Percentiles rank a stretch among this genome's conserved stretches.
Evolutionary conservation across 2,329 filamentous ascomycete genomes (phyloP).

Genomic region (Apiospora sp.): DNA sequence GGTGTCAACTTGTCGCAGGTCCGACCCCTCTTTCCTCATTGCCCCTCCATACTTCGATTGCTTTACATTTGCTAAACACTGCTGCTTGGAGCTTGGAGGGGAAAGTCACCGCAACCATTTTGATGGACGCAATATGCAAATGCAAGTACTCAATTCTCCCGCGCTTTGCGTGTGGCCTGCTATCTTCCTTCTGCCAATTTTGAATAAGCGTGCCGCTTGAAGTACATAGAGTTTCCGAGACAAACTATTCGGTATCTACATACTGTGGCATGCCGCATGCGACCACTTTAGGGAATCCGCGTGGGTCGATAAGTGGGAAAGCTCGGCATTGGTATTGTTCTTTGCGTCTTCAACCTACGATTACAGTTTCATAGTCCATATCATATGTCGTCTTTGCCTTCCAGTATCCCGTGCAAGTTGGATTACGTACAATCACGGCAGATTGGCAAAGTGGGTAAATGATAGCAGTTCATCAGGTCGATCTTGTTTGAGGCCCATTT

Average conservation of each 20-base stretch:
- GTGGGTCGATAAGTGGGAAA: neutral
- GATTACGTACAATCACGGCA: neutral
- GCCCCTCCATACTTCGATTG: neutral
- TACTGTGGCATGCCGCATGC: neutral
- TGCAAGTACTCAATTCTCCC: neutral
- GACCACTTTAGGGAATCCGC: neutral
- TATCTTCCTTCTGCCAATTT: neutral
- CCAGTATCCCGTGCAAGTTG: neutral
- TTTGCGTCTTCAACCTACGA: neutral
- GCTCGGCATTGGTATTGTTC: neutral
- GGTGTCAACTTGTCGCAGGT: neutral
- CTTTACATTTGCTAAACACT: neutral
- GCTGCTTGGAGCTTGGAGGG: neutral
- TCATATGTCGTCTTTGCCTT: neutral
- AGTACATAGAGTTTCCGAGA: conserved; percentile 6
- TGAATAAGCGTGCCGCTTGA: conserved; percentile 4
- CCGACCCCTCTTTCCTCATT: neutral
- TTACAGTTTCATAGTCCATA: conserved; percentile 10
- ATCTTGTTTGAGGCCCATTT: conserved; percentile 16
- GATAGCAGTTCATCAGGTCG: conserved; percentile 1
- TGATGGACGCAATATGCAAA: neutral
- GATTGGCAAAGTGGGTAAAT: neutral
- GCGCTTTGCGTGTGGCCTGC: conserved; percentile 1
- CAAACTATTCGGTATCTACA: neutral
- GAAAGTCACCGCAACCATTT: neutral